phyloP scores from a whole-genome alignment of 2,329 filamentous ascomycete species.

The Cercospora sojina region DNA sequence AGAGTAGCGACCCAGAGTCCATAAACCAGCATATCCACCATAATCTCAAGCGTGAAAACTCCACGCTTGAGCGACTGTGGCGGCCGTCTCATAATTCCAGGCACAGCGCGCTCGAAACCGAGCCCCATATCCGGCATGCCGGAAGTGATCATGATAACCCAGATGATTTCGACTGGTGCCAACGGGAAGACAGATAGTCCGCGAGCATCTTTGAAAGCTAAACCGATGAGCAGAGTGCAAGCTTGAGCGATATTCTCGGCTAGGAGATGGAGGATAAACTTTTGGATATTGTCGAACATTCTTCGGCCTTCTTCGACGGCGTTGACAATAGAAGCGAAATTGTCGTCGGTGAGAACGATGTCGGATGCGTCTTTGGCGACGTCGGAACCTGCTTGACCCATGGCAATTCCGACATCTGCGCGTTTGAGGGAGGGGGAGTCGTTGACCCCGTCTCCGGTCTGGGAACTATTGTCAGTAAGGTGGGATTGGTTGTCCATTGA shows the following conservation, averaged over 20 bases:
- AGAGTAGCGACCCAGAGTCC: constrained; percentile 73
- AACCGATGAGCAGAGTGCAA: constrained; percentile 75
- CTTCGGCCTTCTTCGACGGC: constrained; percentile 81
- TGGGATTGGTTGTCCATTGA: neutral
- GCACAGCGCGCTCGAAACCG: constrained; percentile 71
- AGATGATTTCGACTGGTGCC: constrained; percentile 75
- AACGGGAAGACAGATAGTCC: constrained; percentile 80
- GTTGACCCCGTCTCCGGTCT: constrained; percentile 81
- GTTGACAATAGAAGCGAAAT: constrained; percentile 81
- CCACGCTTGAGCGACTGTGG: constrained; percentile 67
- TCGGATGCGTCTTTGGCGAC: constrained; percentile 80
- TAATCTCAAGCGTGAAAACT: constrained; percentile 74
- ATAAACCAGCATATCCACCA: constrained; percentile 76
- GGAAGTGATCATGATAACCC: constrained; percentile 86
- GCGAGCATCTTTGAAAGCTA: constrained; percentile 71
- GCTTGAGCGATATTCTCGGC: constrained; percentile 90
- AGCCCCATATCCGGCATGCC: constrained; percentile 83
- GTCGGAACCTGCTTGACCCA: constrained; percentile 82
- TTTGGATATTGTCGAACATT: constrained; percentile 91
- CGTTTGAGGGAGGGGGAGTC: constrained; percentile 78
- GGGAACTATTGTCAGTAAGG: constrained; percentile 54
- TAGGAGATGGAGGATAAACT: constrained; percentile 88
- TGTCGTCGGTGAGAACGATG: constrained; percentile 84
- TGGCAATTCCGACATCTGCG: constrained; percentile 83
- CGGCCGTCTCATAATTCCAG: constrained; percentile 75